Conservation (phyloP, 805 yeast species). For the Cyberlindnera amylophila region DNA sequence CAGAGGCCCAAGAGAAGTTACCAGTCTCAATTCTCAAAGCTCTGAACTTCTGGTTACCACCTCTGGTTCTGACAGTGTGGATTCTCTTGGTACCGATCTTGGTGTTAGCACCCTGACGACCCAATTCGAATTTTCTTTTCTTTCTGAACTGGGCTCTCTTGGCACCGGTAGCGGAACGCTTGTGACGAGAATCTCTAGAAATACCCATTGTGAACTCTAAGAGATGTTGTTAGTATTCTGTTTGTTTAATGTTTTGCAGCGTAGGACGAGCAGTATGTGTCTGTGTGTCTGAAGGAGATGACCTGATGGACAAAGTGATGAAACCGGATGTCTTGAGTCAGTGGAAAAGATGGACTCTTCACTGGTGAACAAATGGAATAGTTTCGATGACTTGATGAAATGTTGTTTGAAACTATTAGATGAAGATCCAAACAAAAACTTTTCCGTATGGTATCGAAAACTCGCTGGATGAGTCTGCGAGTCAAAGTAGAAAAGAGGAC, state of each 20-base stretch:
- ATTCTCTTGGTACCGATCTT: conserved; percentile 98
- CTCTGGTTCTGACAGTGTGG: conserved; percentile 99
- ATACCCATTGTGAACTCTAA: conserved; percentile 80
- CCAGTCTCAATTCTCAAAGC: conserved; percentile 98
- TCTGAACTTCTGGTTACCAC: conserved; percentile 99
- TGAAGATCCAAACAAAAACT: background rate
- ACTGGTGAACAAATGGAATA: too few relatives aligned
- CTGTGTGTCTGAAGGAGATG: too few relatives aligned
- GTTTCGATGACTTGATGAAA: too few relatives aligned
- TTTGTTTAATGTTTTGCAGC: background rate
- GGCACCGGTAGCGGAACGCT: conserved; percentile 99
- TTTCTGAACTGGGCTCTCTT: conserved; percentile 99
- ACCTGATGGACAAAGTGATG: too few relatives aligned
- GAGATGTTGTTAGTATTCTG: conserved; percentile 15
- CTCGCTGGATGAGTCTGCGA: too few relatives aligned
- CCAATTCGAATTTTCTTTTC: conserved; percentile 99
- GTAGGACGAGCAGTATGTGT: background rate
- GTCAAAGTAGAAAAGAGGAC: too few relatives aligned
- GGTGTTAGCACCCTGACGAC: conserved; percentile 99
- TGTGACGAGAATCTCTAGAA: conserved; percentile 99
- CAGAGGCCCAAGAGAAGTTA: conserved; percentile 99
- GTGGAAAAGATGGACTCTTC: background rate
- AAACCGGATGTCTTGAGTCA: too few relatives aligned
- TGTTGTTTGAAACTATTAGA: too few relatives aligned
- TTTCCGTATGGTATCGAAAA: background rate